These are phyloP conservation scores for Erysimum cheiri DNA, from an alignment of 441 rosid species.

Conservation along the genomic window DNA sequence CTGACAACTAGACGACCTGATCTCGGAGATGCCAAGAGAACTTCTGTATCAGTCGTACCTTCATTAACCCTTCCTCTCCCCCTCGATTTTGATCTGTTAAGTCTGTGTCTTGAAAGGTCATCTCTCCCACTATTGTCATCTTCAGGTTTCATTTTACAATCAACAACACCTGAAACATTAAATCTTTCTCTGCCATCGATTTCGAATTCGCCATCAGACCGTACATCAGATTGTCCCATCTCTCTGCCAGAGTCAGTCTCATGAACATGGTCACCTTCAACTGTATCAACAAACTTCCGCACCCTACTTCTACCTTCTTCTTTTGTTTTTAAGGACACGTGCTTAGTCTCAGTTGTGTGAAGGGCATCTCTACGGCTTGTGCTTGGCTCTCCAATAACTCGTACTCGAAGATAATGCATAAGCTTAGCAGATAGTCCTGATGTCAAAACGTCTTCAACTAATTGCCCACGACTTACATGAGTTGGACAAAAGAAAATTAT, in stretches of 20 bases:
- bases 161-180: constrained; percentile 53
- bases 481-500: constrained; percentile 32
- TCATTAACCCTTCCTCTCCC: constrained; percentile 77
- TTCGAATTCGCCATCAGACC: constrained; percentile 54
- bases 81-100: constrained; percentile 65
- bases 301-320: constrained; percentile 82
- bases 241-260: constrained; percentile 50
- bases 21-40: constrained; percentile 64
- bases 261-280: constrained; percentile 57
- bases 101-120: constrained; percentile 71
- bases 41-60: constrained; percentile 68
- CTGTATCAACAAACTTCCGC: constrained; percentile 68
- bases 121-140: constrained; percentile 85
- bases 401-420: constrained; percentile 92
- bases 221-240: constrained; percentile 54
- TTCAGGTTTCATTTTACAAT: constrained; percentile 61
- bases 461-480: constrained; percentile 72
- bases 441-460: constrained; percentile 91
- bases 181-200: constrained; percentile 62
- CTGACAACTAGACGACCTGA: constrained; percentile 65
- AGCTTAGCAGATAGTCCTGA: constrained; percentile 94
- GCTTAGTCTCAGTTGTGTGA: constrained; percentile 62
- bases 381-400: constrained; percentile 82
- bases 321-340: constrained; percentile 63
- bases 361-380: constrained; percentile 70